Conservation (phyloP, 441 rosid genomes). For the Jatropha podagrica region DNA sequence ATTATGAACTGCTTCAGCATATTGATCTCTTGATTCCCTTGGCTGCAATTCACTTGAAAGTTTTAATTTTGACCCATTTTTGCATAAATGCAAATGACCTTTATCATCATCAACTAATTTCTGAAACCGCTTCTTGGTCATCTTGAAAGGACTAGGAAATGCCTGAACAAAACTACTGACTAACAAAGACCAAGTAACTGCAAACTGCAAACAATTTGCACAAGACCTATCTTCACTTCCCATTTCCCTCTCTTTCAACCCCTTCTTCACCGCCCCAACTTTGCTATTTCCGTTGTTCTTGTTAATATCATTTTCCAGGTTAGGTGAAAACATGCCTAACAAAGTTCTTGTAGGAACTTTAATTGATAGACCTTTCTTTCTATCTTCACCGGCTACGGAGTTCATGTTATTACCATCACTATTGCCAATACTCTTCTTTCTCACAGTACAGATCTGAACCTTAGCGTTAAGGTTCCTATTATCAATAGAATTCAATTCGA, state of each 20-base stretch:
- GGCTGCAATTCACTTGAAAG: slow-evolving; percentile 28
- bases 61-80: slow-evolving; percentile 35
- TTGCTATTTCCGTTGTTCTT: slow-evolving; percentile 22
- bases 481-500: slow-evolving; percentile 31
- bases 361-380: slow-evolving; percentile 56
- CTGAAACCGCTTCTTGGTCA: slow-evolving; percentile 51
- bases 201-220: slow-evolving; percentile 75
- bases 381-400: slow-evolving; percentile 50
- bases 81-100: slow-evolving; percentile 27
- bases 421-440: slow-evolving; percentile 33
- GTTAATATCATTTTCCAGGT: slow-evolving; percentile 35
- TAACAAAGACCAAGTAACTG: slow-evolving; percentile 73
- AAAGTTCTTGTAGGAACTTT: slow-evolving; percentile 61
- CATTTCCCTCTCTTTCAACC: slow-evolving; percentile 35
- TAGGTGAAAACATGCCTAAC: slow-evolving; percentile 50
- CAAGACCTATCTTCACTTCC: slow-evolving; percentile 61
- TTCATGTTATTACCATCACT: slow-evolving; percentile 19
- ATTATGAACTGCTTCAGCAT: slow-evolving; percentile 21
- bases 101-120: slow-evolving; percentile 44
- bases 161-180: slow-evolving; percentile 70
- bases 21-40: slow-evolving; percentile 30
- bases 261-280: slow-evolving; percentile 40
- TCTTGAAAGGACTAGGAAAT: slow-evolving; percentile 63
- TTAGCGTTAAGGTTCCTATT: slow-evolving; percentile 25
- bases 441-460: slow-evolving; percentile 34